Conservation (phyloP, 1,284 basidiomycete genomes). For the Fomitopsis schrenkii region DNA sequence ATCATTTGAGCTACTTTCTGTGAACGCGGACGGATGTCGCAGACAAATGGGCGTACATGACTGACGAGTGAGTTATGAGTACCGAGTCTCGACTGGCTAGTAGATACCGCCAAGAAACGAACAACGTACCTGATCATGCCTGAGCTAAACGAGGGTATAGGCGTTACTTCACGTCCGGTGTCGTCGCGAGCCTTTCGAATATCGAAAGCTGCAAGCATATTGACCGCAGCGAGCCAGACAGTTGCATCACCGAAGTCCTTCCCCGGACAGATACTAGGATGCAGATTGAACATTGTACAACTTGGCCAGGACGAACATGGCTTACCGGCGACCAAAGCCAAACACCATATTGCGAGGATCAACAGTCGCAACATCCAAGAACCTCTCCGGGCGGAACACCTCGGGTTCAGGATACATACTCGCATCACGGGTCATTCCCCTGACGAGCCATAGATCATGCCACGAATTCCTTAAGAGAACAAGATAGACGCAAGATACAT, state of each 20-base stretch:
- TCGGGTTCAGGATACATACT: slow-evolving; percentile 14
- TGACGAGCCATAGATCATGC: neutral
- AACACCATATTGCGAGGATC: slow-evolving; percentile 5
- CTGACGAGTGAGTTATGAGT: neutral
- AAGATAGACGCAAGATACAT: slow-evolving; percentile 9
- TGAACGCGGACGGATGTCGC: neutral
- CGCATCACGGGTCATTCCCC: slow-evolving; percentile 19
- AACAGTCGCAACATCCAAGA: slow-evolving; percentile 12
- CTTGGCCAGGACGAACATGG: neutral
- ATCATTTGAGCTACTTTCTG: neutral
- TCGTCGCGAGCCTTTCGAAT: slow-evolving; percentile 10
- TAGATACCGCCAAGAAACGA: too few relatives aligned
- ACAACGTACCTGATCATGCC: slow-evolving; percentile 1
- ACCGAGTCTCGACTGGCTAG: too few relatives aligned
- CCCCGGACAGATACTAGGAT: slow-evolving; percentile 11
- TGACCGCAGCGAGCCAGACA: slow-evolving; percentile 16
- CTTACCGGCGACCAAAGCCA: slow-evolving; percentile 12
- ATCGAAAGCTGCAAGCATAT: slow-evolving; percentile 12
- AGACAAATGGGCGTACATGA: neutral
- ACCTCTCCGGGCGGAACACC: slow-evolving; percentile 6
- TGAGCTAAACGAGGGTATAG: neutral
- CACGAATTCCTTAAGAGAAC: too few relatives aligned
- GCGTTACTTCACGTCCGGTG: slow-evolving; percentile 6
- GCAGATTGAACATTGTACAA: neutral
- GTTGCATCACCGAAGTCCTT: slow-evolving; percentile 13